Conservation (phyloP, 768 basidiomycete species). For the Hypholoma fasciculare region DNA sequence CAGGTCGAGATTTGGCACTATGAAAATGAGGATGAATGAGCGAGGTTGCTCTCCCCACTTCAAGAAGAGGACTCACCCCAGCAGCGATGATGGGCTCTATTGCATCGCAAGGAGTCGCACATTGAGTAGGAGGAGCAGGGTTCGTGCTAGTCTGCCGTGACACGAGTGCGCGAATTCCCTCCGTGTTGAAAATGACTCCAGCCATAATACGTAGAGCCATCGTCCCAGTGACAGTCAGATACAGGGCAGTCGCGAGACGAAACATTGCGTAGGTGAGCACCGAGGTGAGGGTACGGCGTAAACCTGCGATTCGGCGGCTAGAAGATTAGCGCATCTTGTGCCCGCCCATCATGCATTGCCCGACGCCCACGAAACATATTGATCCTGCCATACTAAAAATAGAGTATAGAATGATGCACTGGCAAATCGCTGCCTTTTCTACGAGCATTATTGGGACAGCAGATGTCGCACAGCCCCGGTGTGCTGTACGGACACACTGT, state of each 20-base stretch:
- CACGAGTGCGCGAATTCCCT: not conserved
- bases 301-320: not conserved
- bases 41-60: not conserved
- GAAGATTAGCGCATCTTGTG: not conserved
- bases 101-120: constrained; percentile 29
- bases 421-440: no score
- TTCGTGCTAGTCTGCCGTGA: constrained; percentile 21
- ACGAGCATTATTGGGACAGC: no score
- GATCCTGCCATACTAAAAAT: no score
- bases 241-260: not conserved
- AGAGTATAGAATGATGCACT: no score
- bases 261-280: not conserved
- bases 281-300: not conserved
- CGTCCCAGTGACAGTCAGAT: not conserved
- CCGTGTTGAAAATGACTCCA: not conserved
- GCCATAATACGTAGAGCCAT: not conserved
- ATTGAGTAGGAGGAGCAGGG: constrained; percentile 29
- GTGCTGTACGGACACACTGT: no score
- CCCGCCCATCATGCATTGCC: no score
- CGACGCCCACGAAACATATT: no score
- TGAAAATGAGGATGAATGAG: not conserved
- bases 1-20: constrained; percentile 30
- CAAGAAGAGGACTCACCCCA: constrained; percentile 3
- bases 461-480: no score
- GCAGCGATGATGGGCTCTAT: constrained; percentile 19